Evolutionary conservation across 768 basidiomycete species (phyloP).

Genomic region (Tylopilus plumbeoviolaceoides): DNA sequence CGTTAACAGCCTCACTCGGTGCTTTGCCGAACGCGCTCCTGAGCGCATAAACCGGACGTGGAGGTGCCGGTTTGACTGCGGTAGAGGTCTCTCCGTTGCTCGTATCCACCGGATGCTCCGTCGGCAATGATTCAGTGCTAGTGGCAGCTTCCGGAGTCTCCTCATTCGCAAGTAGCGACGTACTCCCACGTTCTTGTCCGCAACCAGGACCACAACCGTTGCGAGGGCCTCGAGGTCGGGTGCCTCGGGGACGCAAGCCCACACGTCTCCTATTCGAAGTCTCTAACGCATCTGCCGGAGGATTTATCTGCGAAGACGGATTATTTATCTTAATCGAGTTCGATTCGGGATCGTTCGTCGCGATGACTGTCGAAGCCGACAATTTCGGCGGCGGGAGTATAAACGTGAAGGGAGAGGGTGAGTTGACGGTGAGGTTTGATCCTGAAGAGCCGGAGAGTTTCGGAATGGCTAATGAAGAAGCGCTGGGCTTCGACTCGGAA

Average conservation of each 20-base stretch:
- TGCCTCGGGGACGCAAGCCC: not conserved
- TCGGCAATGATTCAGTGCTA: too few relatives aligned
- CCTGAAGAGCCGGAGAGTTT: not conserved
- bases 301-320: not conserved
- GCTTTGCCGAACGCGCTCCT: not conserved
- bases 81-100: not conserved
- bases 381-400: not conserved
- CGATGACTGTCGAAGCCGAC: not conserved
- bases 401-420: conserved; percentile 1
- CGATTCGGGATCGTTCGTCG: not conserved
- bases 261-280: not conserved
- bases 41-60: not conserved
- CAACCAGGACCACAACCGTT: not conserved
- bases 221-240: conserved; percentile 1
- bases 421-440: not conserved
- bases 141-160: not conserved
- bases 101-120: too few relatives aligned
- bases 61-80: not conserved
- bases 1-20: not conserved
- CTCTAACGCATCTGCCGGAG: not conserved
- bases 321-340: not conserved
- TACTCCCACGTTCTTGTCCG: not conserved
- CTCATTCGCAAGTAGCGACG: not conserved
- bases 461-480: not conserved
- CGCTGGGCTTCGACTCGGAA: not conserved